A percentile compares a stretch with the other conserved stretches of the same genome.
phyloP scores from a whole-genome alignment of 1,139 yeast genomes.

The Pichia sp. region DNA sequence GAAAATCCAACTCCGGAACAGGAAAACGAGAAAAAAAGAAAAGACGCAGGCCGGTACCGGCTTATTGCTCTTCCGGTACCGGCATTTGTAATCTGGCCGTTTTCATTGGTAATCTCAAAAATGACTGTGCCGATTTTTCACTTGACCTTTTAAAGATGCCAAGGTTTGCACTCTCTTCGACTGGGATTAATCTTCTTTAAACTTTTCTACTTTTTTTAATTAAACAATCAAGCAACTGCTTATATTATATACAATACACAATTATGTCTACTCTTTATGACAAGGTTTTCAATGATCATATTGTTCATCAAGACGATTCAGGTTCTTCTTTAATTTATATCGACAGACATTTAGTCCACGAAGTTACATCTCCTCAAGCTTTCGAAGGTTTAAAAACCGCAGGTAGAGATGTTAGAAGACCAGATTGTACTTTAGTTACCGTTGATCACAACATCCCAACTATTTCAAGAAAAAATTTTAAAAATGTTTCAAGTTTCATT shows the following conservation, averaged over 20 bases:
- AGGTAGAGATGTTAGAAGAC: constrained; percentile 81
- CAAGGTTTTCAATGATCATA: constrained; percentile 91
- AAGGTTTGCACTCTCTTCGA: neutral
- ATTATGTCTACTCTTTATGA: constrained; percentile 54
- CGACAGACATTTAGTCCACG: constrained; percentile 95
- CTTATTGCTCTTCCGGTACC: constrained; percentile 1
- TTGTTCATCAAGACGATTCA: constrained; percentile 82
- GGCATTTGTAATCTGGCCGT: neutral
- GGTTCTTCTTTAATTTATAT: constrained; percentile 83
- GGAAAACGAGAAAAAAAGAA: neutral
- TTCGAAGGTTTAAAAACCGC: constrained; percentile 91
- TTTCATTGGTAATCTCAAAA: neutral
- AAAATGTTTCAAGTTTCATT: constrained; percentile 72
- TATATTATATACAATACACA: neutral
- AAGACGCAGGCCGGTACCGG: constrained; percentile 4
- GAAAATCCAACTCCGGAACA: neutral
- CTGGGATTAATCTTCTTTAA: neutral
- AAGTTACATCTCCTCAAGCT: constrained; percentile 98
- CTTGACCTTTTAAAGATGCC: neutral
- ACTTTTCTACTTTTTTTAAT: neutral
- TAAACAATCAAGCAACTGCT: neutral
- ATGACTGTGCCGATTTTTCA: neutral
- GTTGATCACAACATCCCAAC: constrained; percentile 98
- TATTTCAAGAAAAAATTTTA: constrained; percentile 67
- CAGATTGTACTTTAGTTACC: constrained; percentile 92